A percentile compares a stretch with the other conserved stretches of the same genome.
Evolutionary conservation across 805 yeast genomes (phyloP).

Genomic region (Lachancea dasiensis): DNA sequence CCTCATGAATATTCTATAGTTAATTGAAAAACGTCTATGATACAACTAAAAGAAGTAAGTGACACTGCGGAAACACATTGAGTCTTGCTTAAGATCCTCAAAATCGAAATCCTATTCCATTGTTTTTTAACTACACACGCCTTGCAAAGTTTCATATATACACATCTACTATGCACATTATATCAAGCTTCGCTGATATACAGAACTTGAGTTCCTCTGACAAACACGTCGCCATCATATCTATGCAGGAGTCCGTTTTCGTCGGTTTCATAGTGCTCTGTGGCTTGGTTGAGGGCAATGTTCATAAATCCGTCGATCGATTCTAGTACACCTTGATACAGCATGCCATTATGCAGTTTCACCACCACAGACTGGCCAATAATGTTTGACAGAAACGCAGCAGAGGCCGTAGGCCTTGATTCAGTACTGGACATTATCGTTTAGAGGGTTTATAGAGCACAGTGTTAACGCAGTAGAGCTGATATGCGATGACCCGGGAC

Average conservation of each 20-base stretch:
- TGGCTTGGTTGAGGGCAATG: slow-evolving; percentile 73
- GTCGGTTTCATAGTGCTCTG: slow-evolving; percentile 44
- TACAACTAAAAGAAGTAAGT: not conserved
- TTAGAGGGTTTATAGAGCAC: too few relatives aligned
- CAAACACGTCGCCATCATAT: slow-evolving; percentile 31
- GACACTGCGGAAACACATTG: not conserved
- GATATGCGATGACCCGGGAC: too few relatives aligned
- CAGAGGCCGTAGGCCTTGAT: slow-evolving; percentile 42
- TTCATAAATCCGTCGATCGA: slow-evolving; percentile 98
- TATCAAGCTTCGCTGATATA: slow-evolving; percentile 31
- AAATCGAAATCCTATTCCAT: not conserved
- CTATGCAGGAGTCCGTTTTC: slow-evolving; percentile 28
- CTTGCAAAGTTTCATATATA: not conserved
- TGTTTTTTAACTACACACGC: too few relatives aligned
- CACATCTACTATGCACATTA: not conserved
- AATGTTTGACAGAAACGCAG: slow-evolving; percentile 73
- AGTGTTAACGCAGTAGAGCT: too few relatives aligned
- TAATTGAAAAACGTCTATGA: not conserved
- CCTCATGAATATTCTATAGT: slow-evolving; percentile 9
- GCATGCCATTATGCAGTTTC: slow-evolving; percentile 80
- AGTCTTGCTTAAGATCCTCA: not conserved
- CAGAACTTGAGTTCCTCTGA: slow-evolving; percentile 35
- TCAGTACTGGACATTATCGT: slow-evolving; percentile 6
- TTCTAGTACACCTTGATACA: slow-evolving; percentile 69
- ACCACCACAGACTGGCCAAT: slow-evolving; percentile 78